phyloP scores from a whole-genome alignment of 2,329 filamentous ascomycete species.

The Penicillium capsulatum region DNA sequence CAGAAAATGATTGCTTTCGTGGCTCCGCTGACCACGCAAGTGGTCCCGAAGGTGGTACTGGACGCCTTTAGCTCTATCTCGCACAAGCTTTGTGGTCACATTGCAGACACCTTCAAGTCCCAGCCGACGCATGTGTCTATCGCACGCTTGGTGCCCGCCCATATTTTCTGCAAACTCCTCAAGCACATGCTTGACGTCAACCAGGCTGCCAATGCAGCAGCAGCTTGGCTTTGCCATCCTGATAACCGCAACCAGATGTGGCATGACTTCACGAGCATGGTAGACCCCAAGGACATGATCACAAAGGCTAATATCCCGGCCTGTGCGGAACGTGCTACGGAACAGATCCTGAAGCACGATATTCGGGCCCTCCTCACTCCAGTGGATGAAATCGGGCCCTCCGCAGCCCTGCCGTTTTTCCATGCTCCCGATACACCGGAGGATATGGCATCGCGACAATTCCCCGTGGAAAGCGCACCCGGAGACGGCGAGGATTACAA shows the following conservation, averaged over 20 bases:
- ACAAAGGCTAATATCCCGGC: slow-evolving; percentile 40
- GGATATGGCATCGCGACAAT: slow-evolving; percentile 29
- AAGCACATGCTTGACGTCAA: slow-evolving; percentile 89
- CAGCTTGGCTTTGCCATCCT: slow-evolving; percentile 83
- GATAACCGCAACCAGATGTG: slow-evolving; percentile 95
- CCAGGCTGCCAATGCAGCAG: slow-evolving; percentile 85
- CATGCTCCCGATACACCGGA: slow-evolving; percentile 32
- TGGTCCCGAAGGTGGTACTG: slow-evolving; percentile 81
- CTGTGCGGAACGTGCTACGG: slow-evolving; percentile 34
- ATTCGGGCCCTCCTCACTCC: slow-evolving; percentile 43
- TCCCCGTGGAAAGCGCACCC: slow-evolving; percentile 35
- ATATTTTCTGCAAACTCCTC: slow-evolving; percentile 79
- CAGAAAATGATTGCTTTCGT: slow-evolving; percentile 95
- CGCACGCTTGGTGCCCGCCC: slow-evolving; percentile 82
- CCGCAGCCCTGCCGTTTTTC: slow-evolving; percentile 33
- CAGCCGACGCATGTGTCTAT: slow-evolving; percentile 80
- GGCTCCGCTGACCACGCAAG: slow-evolving; percentile 81
- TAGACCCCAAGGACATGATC: slow-evolving; percentile 41
- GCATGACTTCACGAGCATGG: slow-evolving; percentile 62
- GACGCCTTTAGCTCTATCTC: slow-evolving; percentile 85
- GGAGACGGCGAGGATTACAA: slow-evolving; percentile 39
- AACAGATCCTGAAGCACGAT: slow-evolving; percentile 44
- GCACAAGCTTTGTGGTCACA: slow-evolving; percentile 71
- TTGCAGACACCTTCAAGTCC: slow-evolving; percentile 77
- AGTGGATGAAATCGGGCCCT: slow-evolving; percentile 30